phyloP scores from a whole-genome alignment of 176 grass and related monocot species.

The Aegilops bicornis region DNA sequence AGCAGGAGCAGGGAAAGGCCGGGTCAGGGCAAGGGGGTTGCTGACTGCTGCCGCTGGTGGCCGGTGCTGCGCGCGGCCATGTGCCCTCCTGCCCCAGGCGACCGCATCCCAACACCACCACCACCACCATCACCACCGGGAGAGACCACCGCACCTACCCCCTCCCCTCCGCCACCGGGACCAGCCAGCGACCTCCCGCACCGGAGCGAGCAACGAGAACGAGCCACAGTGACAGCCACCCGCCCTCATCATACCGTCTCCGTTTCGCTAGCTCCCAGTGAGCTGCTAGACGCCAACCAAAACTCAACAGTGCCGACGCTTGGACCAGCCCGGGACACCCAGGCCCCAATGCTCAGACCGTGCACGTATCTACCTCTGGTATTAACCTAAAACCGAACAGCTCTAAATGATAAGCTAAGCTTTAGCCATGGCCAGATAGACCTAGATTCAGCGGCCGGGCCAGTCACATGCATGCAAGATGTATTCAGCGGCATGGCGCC shows the following conservation, averaged over 20 bases:
- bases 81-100: constrained; percentile 47
- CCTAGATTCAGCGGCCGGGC: no score
- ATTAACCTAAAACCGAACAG: background rate
- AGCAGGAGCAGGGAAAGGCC: background rate
- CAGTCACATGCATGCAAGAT: no score
- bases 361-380: background rate
- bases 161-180: background rate
- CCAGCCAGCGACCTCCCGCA: background rate
- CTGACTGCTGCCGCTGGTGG: no score
- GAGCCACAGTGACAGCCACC: background rate
- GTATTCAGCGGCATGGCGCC: no score
- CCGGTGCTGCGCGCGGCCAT: constrained; percentile 20
- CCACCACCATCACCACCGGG: background rate
- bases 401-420: background rate
- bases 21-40: background rate
- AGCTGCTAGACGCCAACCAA: background rate
- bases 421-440: background rate
- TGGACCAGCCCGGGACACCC: background rate
- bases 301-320: constrained; percentile 2
- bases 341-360: background rate
- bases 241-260: background rate
- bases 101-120: constrained; percentile 43
- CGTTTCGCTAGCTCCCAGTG: no score
- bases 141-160: constrained; percentile 25
- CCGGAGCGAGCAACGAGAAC: background rate